phyloP scores from a whole-genome alignment of 177 flowering plant genomes.

The Vitis hybrid region DNA sequence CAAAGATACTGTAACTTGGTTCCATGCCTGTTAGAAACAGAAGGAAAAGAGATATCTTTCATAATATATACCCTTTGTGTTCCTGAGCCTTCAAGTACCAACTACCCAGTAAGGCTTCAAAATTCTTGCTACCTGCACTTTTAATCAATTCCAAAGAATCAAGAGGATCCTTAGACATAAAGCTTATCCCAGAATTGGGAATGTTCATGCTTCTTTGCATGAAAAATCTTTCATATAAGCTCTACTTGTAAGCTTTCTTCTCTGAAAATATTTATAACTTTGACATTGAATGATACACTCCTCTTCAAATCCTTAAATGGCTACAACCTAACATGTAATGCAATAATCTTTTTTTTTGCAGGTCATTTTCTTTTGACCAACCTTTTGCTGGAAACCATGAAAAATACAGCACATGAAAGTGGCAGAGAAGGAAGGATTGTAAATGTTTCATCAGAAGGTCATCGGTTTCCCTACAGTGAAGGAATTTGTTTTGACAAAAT shows the following conservation, averaged over 20 bases:
- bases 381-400: conserved; percentile 54
- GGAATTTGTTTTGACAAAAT: conserved; percentile 55
- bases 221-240: background rate
- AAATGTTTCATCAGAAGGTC: conserved; percentile 44
- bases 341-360: conserved; percentile 13
- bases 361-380: conserved; percentile 59
- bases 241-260: background rate
- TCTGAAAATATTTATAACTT: background rate
- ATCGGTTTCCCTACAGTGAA: conserved; percentile 27
- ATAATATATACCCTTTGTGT: background rate
- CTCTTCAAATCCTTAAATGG: no score
- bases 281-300: background rate
- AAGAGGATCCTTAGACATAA: background rate
- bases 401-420: conserved; percentile 39
- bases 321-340: no score
- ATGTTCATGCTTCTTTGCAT: background rate
- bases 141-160: background rate
- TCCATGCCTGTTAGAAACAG: no score
- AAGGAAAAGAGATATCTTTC: no score
- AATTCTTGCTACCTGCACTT: background rate
- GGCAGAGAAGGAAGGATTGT: conserved; percentile 56
- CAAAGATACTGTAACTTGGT: no score
- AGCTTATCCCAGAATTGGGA: background rate
- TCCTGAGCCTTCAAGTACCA: background rate
- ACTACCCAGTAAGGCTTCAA: background rate